These are phyloP conservation scores for Lactarius tabidus DNA, from an alignment of 768 basidiomycete species.

Conservation along the genomic window DNA sequence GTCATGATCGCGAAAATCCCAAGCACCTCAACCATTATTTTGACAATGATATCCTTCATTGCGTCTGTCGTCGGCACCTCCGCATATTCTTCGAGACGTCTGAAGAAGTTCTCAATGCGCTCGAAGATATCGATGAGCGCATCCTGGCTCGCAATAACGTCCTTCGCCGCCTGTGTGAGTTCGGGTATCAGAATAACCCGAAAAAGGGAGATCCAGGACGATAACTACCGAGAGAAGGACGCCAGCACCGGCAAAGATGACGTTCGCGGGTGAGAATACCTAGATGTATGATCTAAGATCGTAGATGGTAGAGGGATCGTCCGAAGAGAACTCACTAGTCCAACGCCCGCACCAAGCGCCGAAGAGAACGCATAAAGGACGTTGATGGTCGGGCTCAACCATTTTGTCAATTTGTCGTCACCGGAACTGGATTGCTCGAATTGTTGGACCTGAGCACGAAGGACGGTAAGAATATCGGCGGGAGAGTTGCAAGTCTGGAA, in stretches of 20 bases:
- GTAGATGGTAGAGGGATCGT: not conserved
- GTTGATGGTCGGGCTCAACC: not conserved
- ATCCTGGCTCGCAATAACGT: not conserved
- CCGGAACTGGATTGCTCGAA: no score
- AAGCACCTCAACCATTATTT: not conserved
- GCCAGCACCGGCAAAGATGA: not conserved
- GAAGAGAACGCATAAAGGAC: no score
- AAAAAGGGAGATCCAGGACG: not conserved
- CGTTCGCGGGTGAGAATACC: not conserved
- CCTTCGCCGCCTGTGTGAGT: not conserved
- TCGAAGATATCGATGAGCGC: not conserved
- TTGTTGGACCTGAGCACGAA: not conserved
- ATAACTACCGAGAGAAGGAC: not conserved
- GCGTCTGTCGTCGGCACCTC: not conserved
- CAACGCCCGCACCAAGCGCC: not conserved
- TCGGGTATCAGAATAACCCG: no score
- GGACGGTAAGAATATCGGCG: not conserved
- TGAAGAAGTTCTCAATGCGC: not conserved
- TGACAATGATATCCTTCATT: not conserved
- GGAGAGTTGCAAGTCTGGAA: not conserved
- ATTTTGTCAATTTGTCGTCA: not conserved
- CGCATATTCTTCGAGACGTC: not conserved
- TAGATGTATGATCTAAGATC: not conserved
- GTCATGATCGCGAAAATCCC: not conserved
- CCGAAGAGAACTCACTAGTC: not conserved